Evolutionary conservation across 2,329 filamentous ascomycete species (phyloP).

Genomic region (Phialophora verrucosa): DNA sequence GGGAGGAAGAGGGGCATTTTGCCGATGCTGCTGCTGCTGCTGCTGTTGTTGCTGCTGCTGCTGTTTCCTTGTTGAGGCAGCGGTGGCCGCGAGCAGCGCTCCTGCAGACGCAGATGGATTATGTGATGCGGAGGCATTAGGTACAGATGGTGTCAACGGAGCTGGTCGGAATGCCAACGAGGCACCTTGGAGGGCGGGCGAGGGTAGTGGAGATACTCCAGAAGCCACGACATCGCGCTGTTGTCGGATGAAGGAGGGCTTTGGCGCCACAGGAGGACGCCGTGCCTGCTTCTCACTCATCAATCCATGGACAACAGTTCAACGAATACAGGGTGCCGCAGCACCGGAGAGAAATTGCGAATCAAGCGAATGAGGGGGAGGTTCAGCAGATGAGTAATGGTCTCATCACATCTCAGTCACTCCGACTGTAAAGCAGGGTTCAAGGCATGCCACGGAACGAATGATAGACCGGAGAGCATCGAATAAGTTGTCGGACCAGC

Average conservation of each 20-base stretch:
- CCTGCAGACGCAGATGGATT: slow-evolving; percentile 36
- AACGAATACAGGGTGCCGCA: slow-evolving; percentile 22
- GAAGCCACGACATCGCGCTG: slow-evolving; percentile 23
- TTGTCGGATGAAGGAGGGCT: slow-evolving; percentile 36
- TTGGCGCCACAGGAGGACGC: slow-evolving; percentile 39
- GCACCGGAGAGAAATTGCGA: slow-evolving; percentile 20
- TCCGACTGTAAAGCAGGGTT: slow-evolving; percentile 2
- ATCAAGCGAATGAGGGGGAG: slow-evolving; percentile 19
- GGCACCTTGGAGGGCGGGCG: slow-evolving; percentile 36
- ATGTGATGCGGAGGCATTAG: slow-evolving; percentile 23
- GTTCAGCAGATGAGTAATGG: slow-evolving; percentile 26
- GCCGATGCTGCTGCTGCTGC: slow-evolving; percentile 12
- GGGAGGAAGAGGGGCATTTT: slow-evolving; percentile 8
- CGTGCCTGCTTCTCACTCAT: slow-evolving; percentile 39
- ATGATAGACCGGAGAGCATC: neutral
- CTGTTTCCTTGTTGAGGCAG: slow-evolving; percentile 30
- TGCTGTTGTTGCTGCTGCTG: slow-evolving; percentile 21
- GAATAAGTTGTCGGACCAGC: neutral
- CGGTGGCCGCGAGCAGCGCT: slow-evolving; percentile 32
- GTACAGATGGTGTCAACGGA: slow-evolving; percentile 25
- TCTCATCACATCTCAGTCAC: slow-evolving; percentile 16
- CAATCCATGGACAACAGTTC: slow-evolving; percentile 34
- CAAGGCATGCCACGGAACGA: slow-evolving; percentile 4
- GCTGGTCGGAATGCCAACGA: slow-evolving; percentile 35
- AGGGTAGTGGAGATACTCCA: slow-evolving; percentile 27